phyloP scores from a whole-genome alignment of 257 asterid species.

The Osmanthus fragrans region DNA sequence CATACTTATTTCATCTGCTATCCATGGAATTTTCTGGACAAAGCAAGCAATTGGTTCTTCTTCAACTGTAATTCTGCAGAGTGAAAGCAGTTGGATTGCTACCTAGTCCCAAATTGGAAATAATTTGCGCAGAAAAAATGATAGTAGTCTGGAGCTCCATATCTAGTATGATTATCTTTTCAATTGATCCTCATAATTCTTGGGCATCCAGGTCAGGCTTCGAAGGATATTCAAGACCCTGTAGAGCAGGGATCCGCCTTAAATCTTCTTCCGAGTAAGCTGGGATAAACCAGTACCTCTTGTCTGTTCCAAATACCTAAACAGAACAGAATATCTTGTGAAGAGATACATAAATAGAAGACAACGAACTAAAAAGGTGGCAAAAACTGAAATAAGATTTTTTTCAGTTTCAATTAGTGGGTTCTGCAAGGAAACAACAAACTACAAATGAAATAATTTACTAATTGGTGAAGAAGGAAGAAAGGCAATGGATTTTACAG shows the following conservation, averaged over 20 bases:
- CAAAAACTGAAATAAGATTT: not conserved
- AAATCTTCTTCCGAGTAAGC: slow-evolving; percentile 70
- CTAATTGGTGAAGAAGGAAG: not conserved
- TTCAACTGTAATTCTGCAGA: slow-evolving; percentile 14
- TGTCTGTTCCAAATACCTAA: slow-evolving; percentile 73
- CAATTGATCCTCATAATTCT: slow-evolving; percentile 43
- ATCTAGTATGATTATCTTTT: not conserved
- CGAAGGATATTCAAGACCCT: slow-evolving; percentile 78
- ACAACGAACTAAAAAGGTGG: not conserved
- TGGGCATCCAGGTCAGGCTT: slow-evolving; percentile 60
- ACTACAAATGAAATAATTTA: not conserved
- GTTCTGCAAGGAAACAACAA: not conserved
- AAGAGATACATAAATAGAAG: not conserved
- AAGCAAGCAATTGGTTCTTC: not conserved
- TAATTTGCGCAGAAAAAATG: slow-evolving; percentile 8
- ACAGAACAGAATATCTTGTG: slow-evolving; percentile 6
- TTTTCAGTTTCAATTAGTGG: not conserved
- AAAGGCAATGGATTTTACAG: not conserved
- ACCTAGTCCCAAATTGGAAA: slow-evolving; percentile 4
- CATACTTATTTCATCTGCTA: slow-evolving; percentile 22
- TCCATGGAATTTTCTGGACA: slow-evolving; percentile 23
- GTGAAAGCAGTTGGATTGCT: slow-evolving; percentile 14
- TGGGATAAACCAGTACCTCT: slow-evolving; percentile 68
- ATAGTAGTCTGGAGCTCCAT: slow-evolving; percentile 2
- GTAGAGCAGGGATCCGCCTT: slow-evolving; percentile 71